Base-by-base conservation (phyloP, 331 rosid genomes). In the Acacia pycnantha region DNA sequence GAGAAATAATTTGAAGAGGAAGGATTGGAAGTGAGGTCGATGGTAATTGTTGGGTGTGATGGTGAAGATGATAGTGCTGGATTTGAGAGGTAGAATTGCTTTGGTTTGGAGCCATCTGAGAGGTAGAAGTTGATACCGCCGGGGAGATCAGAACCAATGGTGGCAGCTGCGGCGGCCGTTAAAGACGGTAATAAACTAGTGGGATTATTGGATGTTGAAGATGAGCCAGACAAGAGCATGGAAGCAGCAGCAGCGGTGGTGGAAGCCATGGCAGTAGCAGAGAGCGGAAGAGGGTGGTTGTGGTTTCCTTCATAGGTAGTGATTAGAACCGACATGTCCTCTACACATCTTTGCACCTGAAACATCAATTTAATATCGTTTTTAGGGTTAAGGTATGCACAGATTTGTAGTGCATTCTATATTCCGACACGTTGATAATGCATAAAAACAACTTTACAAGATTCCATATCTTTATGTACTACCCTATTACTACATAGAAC, bases 191-290 rank as follows among this genome's bases (percentile, higher is more conserved):
- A 62, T 8, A 72, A 64, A 33, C 64, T 74, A 1, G 90, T 19
- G 33, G 27, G 78, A 13, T 31, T 78, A 14, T 27, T 76, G 14
- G 93, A 88, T 77, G 76, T 82, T 24, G 94, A 87, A 16, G 97
- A 87, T 21, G 97, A 88, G 56, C 91, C 97, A 4, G 95, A 89
- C 47, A 92, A 54, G 12, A 94, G 92, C 94, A 94, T 92, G 22
- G 95, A 88, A 43, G 91, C 97, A 0, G 97, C 97, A 0, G 95
- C 98, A 0, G 97, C 91, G 66, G 97, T 94, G 70, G 97, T 90
- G 88, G 98, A 94, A 15, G 98, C 98, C 97, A 92, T 94, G 13
- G 92, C 94, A 1, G 92, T 94, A 66, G 97, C 95, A 26, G 97
- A 82, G 44, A 86, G 88, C 0, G 98, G 88, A 47, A 94, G 94